Conservation (phyloP, 768 basidiomycete species). For the Lactarius sp. region DNA sequence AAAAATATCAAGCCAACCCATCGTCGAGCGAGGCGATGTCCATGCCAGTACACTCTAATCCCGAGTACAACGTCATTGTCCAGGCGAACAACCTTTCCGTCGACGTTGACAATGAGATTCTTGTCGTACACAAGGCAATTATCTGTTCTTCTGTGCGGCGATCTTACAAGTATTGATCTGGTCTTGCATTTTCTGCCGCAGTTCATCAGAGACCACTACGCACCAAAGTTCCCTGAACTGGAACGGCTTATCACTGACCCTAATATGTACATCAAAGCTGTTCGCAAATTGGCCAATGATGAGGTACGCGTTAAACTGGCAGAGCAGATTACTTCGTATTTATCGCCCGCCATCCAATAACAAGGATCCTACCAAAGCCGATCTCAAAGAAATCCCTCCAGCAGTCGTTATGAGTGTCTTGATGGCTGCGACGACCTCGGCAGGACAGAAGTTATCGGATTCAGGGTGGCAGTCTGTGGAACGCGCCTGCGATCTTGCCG, state of each 20-base stretch:
- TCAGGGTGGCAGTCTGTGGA: constrained; percentile 77
- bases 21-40: constrained; percentile 75
- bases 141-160: background rate
- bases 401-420: constrained; percentile 95
- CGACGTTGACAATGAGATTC: constrained; percentile 96
- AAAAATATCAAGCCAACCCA: constrained; percentile 76
- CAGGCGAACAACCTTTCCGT: constrained; percentile 97
- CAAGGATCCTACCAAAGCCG: constrained; percentile 83
- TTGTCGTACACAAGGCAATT: constrained; percentile 89
- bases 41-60: constrained; percentile 79
- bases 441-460: constrained; percentile 66
- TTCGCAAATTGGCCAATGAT: constrained; percentile 80
- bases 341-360: background rate
- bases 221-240: constrained; percentile 91
- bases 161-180: constrained; percentile 25
- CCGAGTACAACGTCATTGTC: constrained; percentile 95
- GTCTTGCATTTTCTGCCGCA: constrained; percentile 32
- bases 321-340: background rate
- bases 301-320: constrained; percentile 43
- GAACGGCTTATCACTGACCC: constrained; percentile 94
- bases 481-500: constrained; percentile 84
- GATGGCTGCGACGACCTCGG: constrained; percentile 89
- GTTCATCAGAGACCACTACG: constrained; percentile 98
- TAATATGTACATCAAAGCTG: constrained; percentile 86
- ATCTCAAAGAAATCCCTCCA: constrained; percentile 72